Evolutionary conservation across 805 yeast genomes (phyloP), one percentile per base, ranked within the genome.

Genomic region (Ogataea minuta): DNA sequence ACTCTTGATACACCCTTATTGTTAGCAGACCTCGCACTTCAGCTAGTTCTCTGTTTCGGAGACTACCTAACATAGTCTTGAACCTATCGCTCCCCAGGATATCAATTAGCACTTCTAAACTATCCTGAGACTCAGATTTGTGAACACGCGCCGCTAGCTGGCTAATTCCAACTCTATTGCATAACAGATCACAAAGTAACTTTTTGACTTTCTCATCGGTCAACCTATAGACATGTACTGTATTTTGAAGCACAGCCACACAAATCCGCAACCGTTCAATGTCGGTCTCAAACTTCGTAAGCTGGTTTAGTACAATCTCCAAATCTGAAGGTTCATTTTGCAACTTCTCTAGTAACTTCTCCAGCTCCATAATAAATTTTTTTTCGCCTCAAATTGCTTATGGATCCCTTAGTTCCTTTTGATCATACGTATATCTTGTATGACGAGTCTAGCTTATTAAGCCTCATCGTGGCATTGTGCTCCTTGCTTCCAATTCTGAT

Each of bases 391-490:
- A 15, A 19, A 31, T 31, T 21, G 19, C 28, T 21, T 12, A 38
- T 39, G 42, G 28, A 28, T 30, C 34, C 42, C 9, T 44, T 56
- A 3, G 44, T 75, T 4, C 91, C 95, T 0, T 84, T 89, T 56
- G 96, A 89, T 57, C 88, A 86, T 55, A 89, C 97, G 0, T 83
- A 84, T 54, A 84, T 91, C 13, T 66, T 86, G 15, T 91, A 89
- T 55, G 81, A 84, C 48, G 82, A 89, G 6, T 59, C 64, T 9
- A 93, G 82, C 53, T 48, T 65, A 5, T 33, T 85, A 8, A 79
- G 95, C 3, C 58, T 76, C 23, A 53, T 74, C 0, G 66, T 79
- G 8, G 96, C 91, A 1, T 75, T 83, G 36, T 72, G 84, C 41
- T 84, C 98, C 13, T 69, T 93, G 19, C 66, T 82, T 6, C 99